Evolutionary conservation across 2,329 filamentous ascomycete genomes (phyloP).

Genomic region (Microthyrium microscopicum): DNA sequence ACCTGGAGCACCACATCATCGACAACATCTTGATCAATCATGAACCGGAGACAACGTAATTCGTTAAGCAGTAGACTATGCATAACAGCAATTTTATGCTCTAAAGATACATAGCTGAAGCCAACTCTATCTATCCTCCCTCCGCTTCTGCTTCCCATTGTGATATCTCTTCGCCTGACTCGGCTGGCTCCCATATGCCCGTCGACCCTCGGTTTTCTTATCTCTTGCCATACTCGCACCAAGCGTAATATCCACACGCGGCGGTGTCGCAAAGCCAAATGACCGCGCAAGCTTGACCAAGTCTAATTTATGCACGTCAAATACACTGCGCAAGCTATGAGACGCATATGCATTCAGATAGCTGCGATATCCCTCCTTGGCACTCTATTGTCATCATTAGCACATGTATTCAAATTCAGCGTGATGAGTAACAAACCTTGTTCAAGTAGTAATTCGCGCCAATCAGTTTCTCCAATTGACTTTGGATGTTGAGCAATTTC

Average conservation of each 20-base stretch:
- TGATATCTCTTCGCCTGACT: conserved; percentile 43
- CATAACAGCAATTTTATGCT: no score
- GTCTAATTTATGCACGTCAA: conserved; percentile 69
- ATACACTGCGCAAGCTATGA: conserved; percentile 67
- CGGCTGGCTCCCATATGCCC: conserved; percentile 66
- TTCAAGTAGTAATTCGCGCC: conserved; percentile 94
- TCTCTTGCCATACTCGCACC: conserved; percentile 62
- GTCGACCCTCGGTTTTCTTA: conserved; percentile 45
- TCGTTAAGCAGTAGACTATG: no score
- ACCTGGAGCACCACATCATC: no score
- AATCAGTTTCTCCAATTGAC: conserved; percentile 83
- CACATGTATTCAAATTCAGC: conserved; percentile 2
- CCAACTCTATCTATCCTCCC: no score
- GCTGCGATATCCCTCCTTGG: conserved; percentile 61
- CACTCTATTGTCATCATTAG: conserved; percentile 27
- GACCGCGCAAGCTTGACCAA: conserved; percentile 70
- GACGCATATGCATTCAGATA: conserved; percentile 93
- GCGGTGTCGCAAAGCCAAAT: conserved; percentile 64
- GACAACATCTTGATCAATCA: no score
- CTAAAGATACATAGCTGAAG: no score
- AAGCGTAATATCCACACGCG: conserved; percentile 61
- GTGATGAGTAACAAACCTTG: conserved; percentile 37
- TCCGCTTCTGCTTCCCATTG: conserved; percentile 27
- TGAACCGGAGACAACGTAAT: no score
- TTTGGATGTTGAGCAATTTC: conserved; percentile 63